These are phyloP conservation scores for Colletotrichum neosansevieriae DNA, from an alignment of 2,329 filamentous ascomycete species.

Conservation along the genomic window DNA sequence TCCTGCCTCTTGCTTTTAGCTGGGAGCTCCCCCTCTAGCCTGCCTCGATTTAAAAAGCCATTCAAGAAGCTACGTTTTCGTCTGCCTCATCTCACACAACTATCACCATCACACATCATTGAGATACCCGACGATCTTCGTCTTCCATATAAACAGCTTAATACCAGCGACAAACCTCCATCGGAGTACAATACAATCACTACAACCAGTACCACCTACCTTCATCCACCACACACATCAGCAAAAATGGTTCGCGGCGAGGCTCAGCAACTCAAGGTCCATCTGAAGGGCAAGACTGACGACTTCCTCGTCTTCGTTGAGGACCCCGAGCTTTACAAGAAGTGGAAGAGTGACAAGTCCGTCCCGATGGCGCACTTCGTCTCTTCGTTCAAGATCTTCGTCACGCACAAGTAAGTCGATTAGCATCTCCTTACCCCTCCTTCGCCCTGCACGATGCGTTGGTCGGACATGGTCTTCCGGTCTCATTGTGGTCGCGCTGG, in stretches of 20 bases:
- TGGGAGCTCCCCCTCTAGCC: slow-evolving; percentile 34
- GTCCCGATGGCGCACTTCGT: slow-evolving; percentile 88
- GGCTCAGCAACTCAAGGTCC: slow-evolving; percentile 78
- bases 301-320: slow-evolving; percentile 73
- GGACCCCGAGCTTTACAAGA: slow-evolving; percentile 72
- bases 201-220: slow-evolving; percentile 36
- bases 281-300: slow-evolving; percentile 80
- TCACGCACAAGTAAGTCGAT: slow-evolving; percentile 83
- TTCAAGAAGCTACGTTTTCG: neutral
- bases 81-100: slow-evolving; percentile 13
- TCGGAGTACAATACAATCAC: slow-evolving; percentile 28
- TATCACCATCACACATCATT: slow-evolving; percentile 12
- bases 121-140: slow-evolving; percentile 32
- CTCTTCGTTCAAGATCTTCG: slow-evolving; percentile 88
- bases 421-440: slow-evolving; percentile 14
- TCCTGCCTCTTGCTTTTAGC: slow-evolving; percentile 15
- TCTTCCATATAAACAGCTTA: slow-evolving; percentile 25
- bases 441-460: neutral
- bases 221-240: slow-evolving; percentile 31
- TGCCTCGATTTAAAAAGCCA: slow-evolving; percentile 25
- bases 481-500: neutral
- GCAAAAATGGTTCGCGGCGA: slow-evolving; percentile 78
- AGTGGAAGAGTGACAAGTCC: slow-evolving; percentile 85
- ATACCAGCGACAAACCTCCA: slow-evolving; percentile 29
- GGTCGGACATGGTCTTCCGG: neutral